Conservation (phyloP, 163 green algal species). For the Chlorella variabilis region DNA sequence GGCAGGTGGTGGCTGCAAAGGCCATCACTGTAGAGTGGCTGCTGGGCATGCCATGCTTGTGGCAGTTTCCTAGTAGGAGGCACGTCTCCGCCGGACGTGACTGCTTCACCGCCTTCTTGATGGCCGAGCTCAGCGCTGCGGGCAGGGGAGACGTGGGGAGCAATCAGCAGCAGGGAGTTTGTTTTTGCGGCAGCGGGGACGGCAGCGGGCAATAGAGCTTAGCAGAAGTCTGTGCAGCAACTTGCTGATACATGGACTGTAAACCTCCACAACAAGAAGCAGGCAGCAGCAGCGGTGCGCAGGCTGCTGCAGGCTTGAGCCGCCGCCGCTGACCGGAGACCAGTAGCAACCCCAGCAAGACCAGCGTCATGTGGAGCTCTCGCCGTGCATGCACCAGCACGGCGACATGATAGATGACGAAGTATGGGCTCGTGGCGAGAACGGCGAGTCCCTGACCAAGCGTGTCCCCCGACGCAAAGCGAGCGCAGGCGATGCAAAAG, state of each 20-base stretch:
- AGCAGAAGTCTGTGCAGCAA: too few species aligned
- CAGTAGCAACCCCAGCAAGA: slow-evolving; percentile 1
- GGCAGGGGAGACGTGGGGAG: not conserved
- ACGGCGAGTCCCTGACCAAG: not conserved
- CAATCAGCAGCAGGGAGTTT: too few species aligned
- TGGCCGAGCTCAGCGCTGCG: slow-evolving; percentile 28
- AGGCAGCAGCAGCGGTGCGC: too few species aligned
- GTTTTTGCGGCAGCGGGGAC: too few species aligned
- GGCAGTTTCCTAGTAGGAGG: slow-evolving; percentile 59
- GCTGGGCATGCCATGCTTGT: slow-evolving; percentile 72
- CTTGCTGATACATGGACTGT: too few species aligned
- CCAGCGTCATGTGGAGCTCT: slow-evolving; percentile 28
- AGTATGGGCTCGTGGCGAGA: not conserved
- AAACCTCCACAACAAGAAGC: too few species aligned
- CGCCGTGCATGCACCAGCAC: slow-evolving; percentile 18
- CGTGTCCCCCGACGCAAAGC: not conserved
- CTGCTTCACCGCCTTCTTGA: slow-evolving; percentile 66
- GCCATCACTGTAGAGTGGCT: slow-evolving; percentile 62
- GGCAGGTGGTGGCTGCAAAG: slow-evolving; percentile 37
- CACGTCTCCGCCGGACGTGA: slow-evolving; percentile 58
- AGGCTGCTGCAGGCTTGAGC: not conserved
- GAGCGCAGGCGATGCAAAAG: slow-evolving; percentile 26
- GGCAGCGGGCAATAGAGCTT: too few species aligned
- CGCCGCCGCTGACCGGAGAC: not conserved
- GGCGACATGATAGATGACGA: slow-evolving; percentile 10